These are phyloP conservation scores for Solanum infundibuliforme DNA, from an alignment of 257 asterid species.

Conservation along the genomic window DNA sequence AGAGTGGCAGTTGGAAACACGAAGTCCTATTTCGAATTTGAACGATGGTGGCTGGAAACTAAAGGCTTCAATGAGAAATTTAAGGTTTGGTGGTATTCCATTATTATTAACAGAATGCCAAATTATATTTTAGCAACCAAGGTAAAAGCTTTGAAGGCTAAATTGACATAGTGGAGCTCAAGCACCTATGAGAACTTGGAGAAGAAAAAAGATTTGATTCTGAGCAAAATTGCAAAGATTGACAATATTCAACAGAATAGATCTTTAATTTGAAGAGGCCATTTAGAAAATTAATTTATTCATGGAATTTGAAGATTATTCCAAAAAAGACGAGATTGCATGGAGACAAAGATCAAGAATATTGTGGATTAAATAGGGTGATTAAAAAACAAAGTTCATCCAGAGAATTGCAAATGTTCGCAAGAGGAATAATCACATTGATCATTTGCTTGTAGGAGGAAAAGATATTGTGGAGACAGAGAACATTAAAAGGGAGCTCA, in stretches of 20 bases:
- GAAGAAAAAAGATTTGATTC: background rate
- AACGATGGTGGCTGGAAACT: background rate
- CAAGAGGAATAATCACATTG: background rate
- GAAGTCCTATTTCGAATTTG: background rate
- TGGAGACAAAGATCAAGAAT: background rate
- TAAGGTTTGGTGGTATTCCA: background rate
- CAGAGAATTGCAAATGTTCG: background rate
- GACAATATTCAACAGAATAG: background rate
- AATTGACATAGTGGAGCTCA: background rate
- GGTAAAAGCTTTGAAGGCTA: background rate
- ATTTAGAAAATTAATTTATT: background rate
- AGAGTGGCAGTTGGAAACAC: background rate
- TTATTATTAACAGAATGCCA: background rate
- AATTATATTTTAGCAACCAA: background rate
- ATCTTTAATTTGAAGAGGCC: background rate
- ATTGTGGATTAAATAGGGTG: background rate
- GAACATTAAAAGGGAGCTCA: background rate
- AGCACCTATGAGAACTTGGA: background rate
- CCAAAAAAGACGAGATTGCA: background rate
- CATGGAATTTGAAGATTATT: background rate
- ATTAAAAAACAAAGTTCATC: background rate
- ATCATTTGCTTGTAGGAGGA: background rate
- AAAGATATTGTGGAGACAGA: background rate
- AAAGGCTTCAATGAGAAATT: background rate
- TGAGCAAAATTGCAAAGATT: background rate